Conservation (phyloP, 306 rosid genomes). For the Argentina anserina region DNA sequence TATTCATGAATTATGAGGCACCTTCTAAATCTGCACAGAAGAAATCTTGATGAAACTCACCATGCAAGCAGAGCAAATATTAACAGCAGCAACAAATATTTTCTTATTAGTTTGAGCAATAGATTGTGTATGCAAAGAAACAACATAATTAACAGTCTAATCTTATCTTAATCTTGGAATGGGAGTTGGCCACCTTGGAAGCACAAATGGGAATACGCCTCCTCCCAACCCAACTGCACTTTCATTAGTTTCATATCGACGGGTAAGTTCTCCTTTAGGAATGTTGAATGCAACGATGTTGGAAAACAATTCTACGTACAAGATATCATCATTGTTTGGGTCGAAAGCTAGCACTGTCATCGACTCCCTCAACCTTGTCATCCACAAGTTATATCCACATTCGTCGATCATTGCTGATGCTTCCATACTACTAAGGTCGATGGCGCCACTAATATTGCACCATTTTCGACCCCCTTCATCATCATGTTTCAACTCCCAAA, state of each 20-base stretch:
- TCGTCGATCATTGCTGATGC: neutral
- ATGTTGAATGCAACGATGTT: neutral
- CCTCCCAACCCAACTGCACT: neutral
- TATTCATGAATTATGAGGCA: neutral
- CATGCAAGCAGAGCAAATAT: too few species aligned
- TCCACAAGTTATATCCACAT: neutral
- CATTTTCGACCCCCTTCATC: neutral
- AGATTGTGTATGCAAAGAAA: too few species aligned
- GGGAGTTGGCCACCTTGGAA: neutral
- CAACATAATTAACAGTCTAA: too few species aligned
- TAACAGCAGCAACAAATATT: too few species aligned
- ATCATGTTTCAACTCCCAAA: neutral
- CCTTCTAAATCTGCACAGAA: too few species aligned
- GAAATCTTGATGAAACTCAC: too few species aligned
- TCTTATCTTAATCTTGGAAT: neutral
- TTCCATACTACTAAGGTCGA: neutral
- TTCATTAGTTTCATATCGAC: neutral
- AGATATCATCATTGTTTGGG: slow-evolving; percentile 3
- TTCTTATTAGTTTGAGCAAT: too few species aligned
- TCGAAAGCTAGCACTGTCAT: neutral
- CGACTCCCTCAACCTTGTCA: neutral
- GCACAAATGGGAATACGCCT: neutral
- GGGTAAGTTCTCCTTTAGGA: neutral
- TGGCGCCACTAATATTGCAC: neutral
- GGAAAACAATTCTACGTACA: neutral